These are phyloP conservation scores for Vicia faba DNA, from an alignment of 306 rosid genomes.

Conservation along the genomic window DNA sequence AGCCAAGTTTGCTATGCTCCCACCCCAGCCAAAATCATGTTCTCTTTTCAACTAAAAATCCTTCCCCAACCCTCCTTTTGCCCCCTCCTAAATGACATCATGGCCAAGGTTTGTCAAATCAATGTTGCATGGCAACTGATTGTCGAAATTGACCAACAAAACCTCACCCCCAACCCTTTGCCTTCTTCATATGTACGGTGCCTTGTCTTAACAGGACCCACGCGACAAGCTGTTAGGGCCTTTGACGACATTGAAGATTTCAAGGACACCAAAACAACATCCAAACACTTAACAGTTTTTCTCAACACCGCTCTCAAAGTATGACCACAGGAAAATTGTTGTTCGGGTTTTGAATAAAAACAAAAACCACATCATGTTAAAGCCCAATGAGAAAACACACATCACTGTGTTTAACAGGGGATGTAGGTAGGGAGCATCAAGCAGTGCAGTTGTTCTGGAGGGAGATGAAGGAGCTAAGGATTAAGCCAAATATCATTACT, in stretches of 20 bases:
- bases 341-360: background rate
- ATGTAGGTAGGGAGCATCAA: background rate
- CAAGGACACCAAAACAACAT: background rate
- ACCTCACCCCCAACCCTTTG: background rate
- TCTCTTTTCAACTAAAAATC: background rate
- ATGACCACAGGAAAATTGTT: background rate
- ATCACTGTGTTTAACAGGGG: background rate
- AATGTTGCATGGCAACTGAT: background rate
- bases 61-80: background rate
- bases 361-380: background rate
- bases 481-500: background rate
- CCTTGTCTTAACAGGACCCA: background rate
- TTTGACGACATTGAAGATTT: background rate
- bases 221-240: background rate
- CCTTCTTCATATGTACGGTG: background rate
- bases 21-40: background rate
- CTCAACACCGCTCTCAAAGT: background rate
- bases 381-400: background rate
- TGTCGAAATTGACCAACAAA: background rate
- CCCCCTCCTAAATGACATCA: background rate
- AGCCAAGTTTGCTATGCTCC: background rate
- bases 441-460: background rate
- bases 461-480: background rate
- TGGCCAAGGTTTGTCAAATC: background rate
- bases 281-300: background rate